These are phyloP conservation scores for Calonectria pseudoreteaudii DNA, from an alignment of 2,329 filamentous ascomycete species.

Conservation along the genomic window DNA sequence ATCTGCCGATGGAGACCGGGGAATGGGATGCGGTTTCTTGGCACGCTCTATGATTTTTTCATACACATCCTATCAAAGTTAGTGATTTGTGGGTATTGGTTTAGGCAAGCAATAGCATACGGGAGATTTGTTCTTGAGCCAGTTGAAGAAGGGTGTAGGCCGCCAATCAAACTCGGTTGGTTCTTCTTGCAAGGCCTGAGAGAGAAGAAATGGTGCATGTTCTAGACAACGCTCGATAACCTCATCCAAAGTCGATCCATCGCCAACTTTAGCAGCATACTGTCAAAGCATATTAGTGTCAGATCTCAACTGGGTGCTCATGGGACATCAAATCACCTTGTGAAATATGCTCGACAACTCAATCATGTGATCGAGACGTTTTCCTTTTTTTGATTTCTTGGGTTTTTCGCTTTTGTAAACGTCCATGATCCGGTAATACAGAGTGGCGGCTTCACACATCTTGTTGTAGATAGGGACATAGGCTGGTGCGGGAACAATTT, in stretches of 20 bases:
- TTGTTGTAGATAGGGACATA: constrained; percentile 69
- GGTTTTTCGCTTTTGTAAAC: constrained; percentile 58
- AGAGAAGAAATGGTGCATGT: constrained; percentile 64
- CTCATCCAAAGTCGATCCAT: constrained; percentile 64
- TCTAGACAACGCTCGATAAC: constrained; percentile 59
- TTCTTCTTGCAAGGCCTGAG: constrained; percentile 60
- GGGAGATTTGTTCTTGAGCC: constrained; percentile 55
- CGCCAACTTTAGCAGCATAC: constrained; percentile 65
- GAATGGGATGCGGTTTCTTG: constrained; percentile 34
- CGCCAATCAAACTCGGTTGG: constrained; percentile 53
- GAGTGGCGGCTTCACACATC: constrained; percentile 72
- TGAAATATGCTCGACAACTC: constrained; percentile 48
- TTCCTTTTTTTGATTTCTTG: constrained; percentile 45
- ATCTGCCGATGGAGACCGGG: constrained; percentile 34
- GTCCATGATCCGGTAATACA: constrained; percentile 73
- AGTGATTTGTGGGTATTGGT: neutral
- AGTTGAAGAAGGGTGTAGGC: constrained; percentile 60
- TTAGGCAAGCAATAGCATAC: constrained; percentile 46
- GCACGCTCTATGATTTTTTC: constrained; percentile 35
- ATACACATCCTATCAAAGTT: constrained; percentile 40
- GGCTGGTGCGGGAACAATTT: constrained; percentile 68
- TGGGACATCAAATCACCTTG: constrained; percentile 35
- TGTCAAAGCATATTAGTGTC: constrained; percentile 36
- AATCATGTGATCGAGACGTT: constrained; percentile 45
- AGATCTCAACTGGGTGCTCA: neutral